Evolutionary conservation across 2,329 filamentous ascomycete genomes (phyloP), one percentile per base, ranked within the genome.

Genomic region (Aureobasidium sp.): DNA sequence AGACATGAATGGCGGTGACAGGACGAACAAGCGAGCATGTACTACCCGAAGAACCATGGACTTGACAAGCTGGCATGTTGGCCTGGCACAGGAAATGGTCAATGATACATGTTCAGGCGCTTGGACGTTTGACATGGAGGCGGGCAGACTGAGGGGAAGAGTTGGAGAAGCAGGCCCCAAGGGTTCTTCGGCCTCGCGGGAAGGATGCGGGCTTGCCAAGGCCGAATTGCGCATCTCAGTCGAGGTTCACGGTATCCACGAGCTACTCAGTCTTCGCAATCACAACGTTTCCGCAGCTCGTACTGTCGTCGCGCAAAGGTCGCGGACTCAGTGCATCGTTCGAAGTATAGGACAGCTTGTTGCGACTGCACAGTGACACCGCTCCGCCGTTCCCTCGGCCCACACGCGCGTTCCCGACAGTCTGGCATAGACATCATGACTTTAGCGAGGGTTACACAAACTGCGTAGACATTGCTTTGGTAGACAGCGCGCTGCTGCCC

Each of bases 21-120:
- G 41, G 53, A 57, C 41, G 53, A 57, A 29, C 42, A 58, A 58
- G 55, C 55, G 55, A 58, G 55, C 42, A 58, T 58, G 55, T 58
- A 20, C 29, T 29, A 58, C 55, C 55, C 17, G 23, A 48, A 29
- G 55, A 27, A 42, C 37, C 20, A 8, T n/a, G n/a, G 36, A 37
- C 34, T 52, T 26, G 48, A 52, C 48, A 26, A 52, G 29, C 32
- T 51, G 48, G 48, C 26, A 55, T 29, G 36, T 42, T 32, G 51
- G 36, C 26, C 51, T 20, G 51, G 27, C 37, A 32, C 23, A 52
- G n/a, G 13, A 42, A 17, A 32, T 42, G 51, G 32, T 13, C 36
- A 55, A 32, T 1, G 20, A 44, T 39, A 42, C 52, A 41, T 55
- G 52, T 42, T n/a, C 13, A 12, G 29, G 17, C 27, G 47, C 47